Evolutionary conservation across 192 early-diverging fungal genomes (phyloP).

Genomic region (Oehlia diaphana): DNA sequence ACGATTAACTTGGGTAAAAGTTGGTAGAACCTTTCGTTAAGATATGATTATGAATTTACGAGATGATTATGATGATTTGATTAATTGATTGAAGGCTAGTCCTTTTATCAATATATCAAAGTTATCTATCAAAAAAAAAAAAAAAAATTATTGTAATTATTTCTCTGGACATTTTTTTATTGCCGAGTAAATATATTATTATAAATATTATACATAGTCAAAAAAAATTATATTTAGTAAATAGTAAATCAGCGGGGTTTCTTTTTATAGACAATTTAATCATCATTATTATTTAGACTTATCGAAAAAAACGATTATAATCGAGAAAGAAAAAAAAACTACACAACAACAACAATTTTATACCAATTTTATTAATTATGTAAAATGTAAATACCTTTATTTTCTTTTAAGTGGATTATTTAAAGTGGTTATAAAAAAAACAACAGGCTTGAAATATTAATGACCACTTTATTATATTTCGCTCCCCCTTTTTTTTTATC

Average conservation of each 20-base stretch:
- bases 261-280: background rate
- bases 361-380: no score
- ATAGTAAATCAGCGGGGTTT: background rate
- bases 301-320: background rate
- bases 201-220: background rate
- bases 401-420: background rate
- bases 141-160: background rate
- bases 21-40: slow-evolving; percentile 28
- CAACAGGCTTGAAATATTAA: background rate
- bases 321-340: background rate
- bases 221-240: background rate
- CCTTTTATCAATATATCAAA: background rate
- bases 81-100: no score
- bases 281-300: background rate
- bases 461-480: background rate
- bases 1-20: slow-evolving; percentile 30
- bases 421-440: background rate
- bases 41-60: no score
- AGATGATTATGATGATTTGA: background rate
- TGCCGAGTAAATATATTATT: background rate
- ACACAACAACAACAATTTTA: no score
- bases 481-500: background rate
- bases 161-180: background rate
- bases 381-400: background rate
- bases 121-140: no score